Conservation (phyloP, 345 rosid genomes). For the Eucalyptus erythrocorys region DNA sequence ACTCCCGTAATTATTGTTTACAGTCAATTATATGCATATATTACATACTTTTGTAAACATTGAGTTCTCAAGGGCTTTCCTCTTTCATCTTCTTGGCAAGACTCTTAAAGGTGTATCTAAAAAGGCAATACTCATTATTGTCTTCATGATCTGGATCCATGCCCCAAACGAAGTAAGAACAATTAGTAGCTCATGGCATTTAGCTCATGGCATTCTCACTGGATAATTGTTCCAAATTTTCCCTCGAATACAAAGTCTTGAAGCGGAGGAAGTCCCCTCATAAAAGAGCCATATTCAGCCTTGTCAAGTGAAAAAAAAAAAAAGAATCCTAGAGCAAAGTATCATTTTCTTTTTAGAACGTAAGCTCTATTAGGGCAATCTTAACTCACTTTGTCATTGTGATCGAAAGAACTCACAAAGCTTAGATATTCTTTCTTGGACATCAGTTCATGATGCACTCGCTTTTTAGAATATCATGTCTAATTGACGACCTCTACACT, state of each 20-base stretch:
- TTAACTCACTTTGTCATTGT: not conserved
- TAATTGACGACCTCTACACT: not conserved
- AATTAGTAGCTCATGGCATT: not conserved
- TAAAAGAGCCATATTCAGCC: not conserved
- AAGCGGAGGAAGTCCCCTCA: not conserved
- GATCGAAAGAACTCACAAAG: not conserved
- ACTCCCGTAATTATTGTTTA: not conserved
- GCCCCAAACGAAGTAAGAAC: not conserved
- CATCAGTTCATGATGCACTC: not conserved
- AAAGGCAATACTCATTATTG: not conserved
- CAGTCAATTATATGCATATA: not conserved
- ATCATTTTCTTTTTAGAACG: not conserved
- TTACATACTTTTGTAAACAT: not conserved
- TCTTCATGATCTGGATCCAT: not conserved
- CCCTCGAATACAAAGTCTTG: not conserved
- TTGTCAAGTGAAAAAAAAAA: not conserved
- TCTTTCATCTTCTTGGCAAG: not conserved
- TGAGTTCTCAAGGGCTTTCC: not conserved
- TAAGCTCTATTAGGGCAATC: not conserved
- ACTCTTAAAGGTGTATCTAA: not conserved
- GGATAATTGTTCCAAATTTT: not conserved
- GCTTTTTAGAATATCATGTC: not conserved
- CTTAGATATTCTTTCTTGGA: not conserved
- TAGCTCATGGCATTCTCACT: not conserved
- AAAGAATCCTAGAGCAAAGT: not conserved